Evolutionary conservation across 345 rosid genomes (phyloP).

Genomic region (Gossypium longicalyx): DNA sequence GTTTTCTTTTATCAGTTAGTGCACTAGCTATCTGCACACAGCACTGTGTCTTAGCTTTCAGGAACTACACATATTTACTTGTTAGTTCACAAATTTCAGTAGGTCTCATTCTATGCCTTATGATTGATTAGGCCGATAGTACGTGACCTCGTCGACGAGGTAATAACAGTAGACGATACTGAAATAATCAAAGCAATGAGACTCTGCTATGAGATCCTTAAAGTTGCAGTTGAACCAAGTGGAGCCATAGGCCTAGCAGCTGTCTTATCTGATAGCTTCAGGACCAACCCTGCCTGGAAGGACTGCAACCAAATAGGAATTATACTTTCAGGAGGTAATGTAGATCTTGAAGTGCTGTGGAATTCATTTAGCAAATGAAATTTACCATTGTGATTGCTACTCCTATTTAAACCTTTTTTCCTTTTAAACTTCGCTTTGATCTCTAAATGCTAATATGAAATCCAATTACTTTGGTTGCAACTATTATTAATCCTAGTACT

Average conservation of each 20-base stretch:
- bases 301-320: slow-evolving; percentile 60
- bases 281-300: slow-evolving; percentile 47
- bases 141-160: slow-evolving; percentile 69
- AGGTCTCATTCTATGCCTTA: background rate
- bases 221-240: slow-evolving; percentile 84
- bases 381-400: background rate
- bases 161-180: slow-evolving; percentile 57
- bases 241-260: slow-evolving; percentile 96
- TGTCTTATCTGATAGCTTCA: slow-evolving; percentile 58
- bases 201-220: slow-evolving; percentile 78
- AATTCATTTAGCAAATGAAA: slow-evolving; percentile 39
- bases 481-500: background rate
- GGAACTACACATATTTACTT: background rate
- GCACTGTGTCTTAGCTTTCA: background rate
- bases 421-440: background rate
- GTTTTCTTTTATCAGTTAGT: background rate
- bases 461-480: background rate
- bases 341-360: slow-evolving; percentile 75
- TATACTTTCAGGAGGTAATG: slow-evolving; percentile 76
- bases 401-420: background rate
- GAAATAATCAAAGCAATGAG: slow-evolving; percentile 80
- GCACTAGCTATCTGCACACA: background rate
- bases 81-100: background rate
- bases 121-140: slow-evolving; percentile 62
- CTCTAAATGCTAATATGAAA: background rate